phyloP scores from a whole-genome alignment of 352 stramenopile species.

The Globisporangium polare region DNA sequence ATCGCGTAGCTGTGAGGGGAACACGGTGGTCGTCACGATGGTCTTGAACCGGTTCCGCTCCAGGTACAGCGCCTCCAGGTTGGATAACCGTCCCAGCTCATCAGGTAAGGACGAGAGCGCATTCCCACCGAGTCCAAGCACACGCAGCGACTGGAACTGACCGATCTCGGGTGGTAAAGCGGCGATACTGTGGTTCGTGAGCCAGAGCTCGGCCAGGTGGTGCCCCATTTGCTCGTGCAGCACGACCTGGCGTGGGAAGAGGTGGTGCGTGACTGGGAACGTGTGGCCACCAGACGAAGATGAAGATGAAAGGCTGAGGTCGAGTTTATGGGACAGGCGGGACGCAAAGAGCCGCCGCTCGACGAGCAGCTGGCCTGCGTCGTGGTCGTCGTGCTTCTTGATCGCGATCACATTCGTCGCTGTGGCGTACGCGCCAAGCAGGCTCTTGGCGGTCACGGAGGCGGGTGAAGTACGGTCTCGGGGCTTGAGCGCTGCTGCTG shows the following conservation, averaged over 20 bases:
- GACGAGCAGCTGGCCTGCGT: constrained; percentile 14
- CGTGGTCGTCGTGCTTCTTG: background rate
- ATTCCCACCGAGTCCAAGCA: constrained; percentile 64
- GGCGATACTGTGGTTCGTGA: constrained; percentile 57
- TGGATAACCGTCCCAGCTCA: constrained; percentile 26
- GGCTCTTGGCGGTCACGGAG: background rate
- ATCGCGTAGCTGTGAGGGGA: constrained; percentile 40
- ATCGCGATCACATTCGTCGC: background rate
- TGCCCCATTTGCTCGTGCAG: constrained; percentile 25
- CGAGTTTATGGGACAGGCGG: constrained; percentile 26
- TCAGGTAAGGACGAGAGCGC: constrained; percentile 38
- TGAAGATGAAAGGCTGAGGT: constrained; percentile 28
- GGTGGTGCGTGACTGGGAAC: constrained; percentile 19
- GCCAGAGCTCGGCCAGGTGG: constrained; percentile 52
- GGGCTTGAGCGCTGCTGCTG: background rate
- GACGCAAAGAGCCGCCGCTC: constrained; percentile 28
- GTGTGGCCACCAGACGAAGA: background rate
- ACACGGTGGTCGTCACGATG: constrained; percentile 26
- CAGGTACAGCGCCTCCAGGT: constrained; percentile 57
- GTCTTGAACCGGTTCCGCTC: constrained; percentile 53
- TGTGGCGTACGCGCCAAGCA: background rate
- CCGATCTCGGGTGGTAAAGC: constrained; percentile 43
- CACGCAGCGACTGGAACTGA: constrained; percentile 35
- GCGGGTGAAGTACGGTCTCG: background rate
- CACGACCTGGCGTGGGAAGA: constrained; percentile 41